These are phyloP conservation scores for Pichia sp. DNA, from an alignment of 1,139 yeast genomes.

Conservation along the genomic window DNA sequence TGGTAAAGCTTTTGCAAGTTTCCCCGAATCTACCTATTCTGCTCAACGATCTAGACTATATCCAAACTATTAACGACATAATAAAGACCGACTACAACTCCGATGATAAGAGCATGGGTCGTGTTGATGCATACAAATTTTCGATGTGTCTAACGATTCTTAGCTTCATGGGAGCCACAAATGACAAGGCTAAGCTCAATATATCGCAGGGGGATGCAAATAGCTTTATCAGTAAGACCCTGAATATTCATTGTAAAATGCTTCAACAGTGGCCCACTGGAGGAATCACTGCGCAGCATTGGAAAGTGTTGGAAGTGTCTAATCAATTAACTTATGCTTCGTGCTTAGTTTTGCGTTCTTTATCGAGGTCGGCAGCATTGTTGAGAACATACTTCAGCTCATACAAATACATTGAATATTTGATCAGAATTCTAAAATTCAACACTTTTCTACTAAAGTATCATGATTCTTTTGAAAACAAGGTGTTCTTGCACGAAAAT, in stretches of 20 bases:
- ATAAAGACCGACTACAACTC: not conserved
- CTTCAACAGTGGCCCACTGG: not conserved
- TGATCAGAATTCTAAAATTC: conserved; percentile 39
- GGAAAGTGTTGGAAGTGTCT: conserved; percentile 33
- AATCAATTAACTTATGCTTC: conserved; percentile 35
- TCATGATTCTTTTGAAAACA: not conserved
- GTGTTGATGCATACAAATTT: conserved; percentile 1
- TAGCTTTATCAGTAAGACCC: not conserved
- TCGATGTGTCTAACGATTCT: conserved; percentile 9
- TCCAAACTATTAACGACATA: not conserved
- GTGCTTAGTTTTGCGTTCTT: conserved; percentile 60
- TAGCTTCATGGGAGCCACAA: conserved; percentile 5
- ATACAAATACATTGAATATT: conserved; percentile 46
- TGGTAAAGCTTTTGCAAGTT: not conserved
- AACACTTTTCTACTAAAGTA: conserved; percentile 30
- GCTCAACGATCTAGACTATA: conserved; percentile 8
- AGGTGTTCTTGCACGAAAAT: conserved; percentile 32
- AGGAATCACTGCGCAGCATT: conserved; percentile 11
- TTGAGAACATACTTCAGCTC: conserved; percentile 66
- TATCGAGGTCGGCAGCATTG: conserved; percentile 69
- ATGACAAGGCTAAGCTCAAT: conserved; percentile 7
- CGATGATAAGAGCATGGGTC: not conserved
- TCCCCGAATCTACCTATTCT: not conserved
- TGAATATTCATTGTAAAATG: conserved; percentile 3
- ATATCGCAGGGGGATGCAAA: conserved; percentile 3